Conservation (phyloP, 2,329 filamentous ascomycete genomes). For the Metarhizium brunneum region DNA sequence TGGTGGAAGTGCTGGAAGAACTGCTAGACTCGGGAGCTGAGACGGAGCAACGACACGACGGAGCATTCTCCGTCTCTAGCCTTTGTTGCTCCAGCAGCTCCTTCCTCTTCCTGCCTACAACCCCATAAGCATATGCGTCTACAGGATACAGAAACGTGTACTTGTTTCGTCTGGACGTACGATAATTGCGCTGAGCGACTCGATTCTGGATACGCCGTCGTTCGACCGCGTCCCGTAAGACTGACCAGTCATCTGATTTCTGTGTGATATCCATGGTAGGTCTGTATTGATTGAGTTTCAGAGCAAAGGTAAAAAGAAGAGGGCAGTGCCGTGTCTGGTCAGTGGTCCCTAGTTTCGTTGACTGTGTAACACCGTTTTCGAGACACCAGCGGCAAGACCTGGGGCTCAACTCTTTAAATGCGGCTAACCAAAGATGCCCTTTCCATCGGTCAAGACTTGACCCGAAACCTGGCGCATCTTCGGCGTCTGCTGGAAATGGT, state of each 20-base stretch:
- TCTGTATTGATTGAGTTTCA: background rate
- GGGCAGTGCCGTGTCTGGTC: background rate
- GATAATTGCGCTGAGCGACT: background rate
- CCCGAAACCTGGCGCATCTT: background rate
- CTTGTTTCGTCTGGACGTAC: background rate
- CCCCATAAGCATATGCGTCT: background rate
- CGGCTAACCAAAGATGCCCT: background rate
- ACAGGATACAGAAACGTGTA: background rate
- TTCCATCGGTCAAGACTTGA: background rate
- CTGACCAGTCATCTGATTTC: background rate
- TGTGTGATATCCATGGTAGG: background rate
- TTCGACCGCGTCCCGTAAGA: background rate
- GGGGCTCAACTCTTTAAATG: background rate
- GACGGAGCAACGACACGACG: background rate
- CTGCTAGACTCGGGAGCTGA: background rate
- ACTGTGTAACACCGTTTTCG: background rate
- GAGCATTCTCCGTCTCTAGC: background rate
- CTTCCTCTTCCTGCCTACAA: background rate
- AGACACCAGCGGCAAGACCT: background rate
- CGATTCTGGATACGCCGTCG: background rate
- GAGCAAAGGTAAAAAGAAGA: background rate
- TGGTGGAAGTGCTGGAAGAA: background rate
- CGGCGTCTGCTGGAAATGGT: background rate
- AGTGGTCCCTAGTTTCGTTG: background rate
- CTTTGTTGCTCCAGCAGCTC: background rate